Evolutionary conservation across 108 stramenopile species (phyloP).

Genomic region (Cyclostephanos tholiformis): DNA sequence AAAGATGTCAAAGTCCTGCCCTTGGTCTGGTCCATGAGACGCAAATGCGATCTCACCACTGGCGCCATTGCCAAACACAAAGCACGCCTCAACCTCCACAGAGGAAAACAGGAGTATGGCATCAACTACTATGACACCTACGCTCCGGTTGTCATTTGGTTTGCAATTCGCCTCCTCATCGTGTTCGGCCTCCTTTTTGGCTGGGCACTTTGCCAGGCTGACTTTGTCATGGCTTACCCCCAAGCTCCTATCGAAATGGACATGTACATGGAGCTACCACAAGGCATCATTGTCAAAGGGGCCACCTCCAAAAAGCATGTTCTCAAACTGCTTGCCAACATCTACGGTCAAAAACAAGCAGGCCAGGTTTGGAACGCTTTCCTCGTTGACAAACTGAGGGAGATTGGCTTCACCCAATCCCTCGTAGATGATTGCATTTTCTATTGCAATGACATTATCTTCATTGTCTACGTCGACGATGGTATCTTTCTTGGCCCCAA

Average conservation of each 20-base stretch:
- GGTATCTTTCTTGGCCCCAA: neutral
- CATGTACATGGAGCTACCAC: conserved; percentile 55
- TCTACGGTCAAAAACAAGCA: conserved; percentile 44
- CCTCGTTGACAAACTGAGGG: no score
- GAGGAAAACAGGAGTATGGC: conserved; percentile 5
- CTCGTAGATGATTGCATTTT: conserved; percentile 55
- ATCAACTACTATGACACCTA: no score
- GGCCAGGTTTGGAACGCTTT: no score
- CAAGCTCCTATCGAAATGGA: conserved; percentile 49
- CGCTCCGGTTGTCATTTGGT: conserved; percentile 14
- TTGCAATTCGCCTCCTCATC: conserved; percentile 1
- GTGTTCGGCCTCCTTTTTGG: conserved; percentile 7
- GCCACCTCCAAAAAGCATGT: conserved; percentile 29
- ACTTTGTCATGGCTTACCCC: conserved; percentile 53
- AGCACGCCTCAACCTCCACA: conserved; percentile 26
- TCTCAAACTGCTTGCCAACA: conserved; percentile 11
- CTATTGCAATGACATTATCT: conserved; percentile 36
- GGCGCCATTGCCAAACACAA: conserved; percentile 29
- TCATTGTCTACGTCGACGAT: conserved; percentile 42
- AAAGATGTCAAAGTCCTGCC: conserved; percentile 10
- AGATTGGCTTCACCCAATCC: conserved; percentile 46
- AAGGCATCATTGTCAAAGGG: conserved; percentile 35
- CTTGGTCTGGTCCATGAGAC: no score
- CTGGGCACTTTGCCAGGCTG: conserved; percentile 34
- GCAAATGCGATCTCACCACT: conserved; percentile 32